Base-by-base conservation (phyloP, 129 eudicot species). In the Saposhnikovia divaricata region DNA sequence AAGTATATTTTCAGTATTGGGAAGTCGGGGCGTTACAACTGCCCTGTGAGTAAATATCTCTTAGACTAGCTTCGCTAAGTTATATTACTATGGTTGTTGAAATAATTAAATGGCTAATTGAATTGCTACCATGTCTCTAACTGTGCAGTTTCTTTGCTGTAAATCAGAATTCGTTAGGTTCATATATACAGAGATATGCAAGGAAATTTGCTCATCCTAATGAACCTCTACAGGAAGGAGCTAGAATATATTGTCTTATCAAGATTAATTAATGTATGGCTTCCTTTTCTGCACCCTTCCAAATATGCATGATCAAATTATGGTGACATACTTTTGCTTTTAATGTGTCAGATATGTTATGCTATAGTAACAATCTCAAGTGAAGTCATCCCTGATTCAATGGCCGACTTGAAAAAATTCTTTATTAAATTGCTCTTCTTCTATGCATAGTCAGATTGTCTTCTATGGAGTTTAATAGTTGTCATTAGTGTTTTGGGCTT, bases 141-240 rank as follows among this genome's bases (percentile, higher is more conserved):
- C 55, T 55, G 68, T 2, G 34, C 51, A 76, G 80, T 77, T 43
- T 77, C 75, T 31, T 87, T 82, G 72, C 66, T 78, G 6, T 7
- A 55, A 55, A 7, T 14, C 78, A 88, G 91, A 85, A 84, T 83
- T 82, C 91, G 15, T 70, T 88, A 81, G 81, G 88, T 73, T 73
- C 82, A 47, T 86, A 88, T 86, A 86, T 88, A 78, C 86, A 88
- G 85, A 86, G 79, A 78, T n/a, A n/a, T n/a, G n/a, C 92, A 42
- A 46, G 47, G 80, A 19, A 81, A 85, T 80, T 81, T 88, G 81
- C 77, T 86, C 76, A 76, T 85, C 68, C 84, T 85, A 80, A 81
- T 86, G 85, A 77, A 83, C 80, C 47, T 84, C 9, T 86, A 81
- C 72, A 77, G 87, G 75, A 81, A 80, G 37, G 87, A 88, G 65